These are phyloP conservation scores for Penicillium fuscoglaucum DNA, from an alignment of 2,329 filamentous ascomycete species.

Conservation along the genomic window DNA sequence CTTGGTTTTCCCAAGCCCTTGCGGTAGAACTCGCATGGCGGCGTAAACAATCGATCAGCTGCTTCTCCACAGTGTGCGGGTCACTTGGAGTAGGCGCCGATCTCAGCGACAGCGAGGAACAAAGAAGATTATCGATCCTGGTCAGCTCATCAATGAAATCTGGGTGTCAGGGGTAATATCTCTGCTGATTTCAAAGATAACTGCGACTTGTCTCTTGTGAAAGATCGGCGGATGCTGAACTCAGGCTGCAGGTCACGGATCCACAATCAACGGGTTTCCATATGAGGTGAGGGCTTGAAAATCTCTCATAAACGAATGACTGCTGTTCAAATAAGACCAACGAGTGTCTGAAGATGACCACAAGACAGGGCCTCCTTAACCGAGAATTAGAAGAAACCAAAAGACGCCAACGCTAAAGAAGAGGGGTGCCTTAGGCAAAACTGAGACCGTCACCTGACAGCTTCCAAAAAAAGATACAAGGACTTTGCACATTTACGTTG, in stretches of 20 bases:
- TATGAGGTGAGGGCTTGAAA: constrained; percentile 1
- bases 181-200: neutral
- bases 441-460: constrained; percentile 25
- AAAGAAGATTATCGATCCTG: constrained; percentile 5
- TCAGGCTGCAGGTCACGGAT: constrained; percentile 9
- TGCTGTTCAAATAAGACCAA: constrained; percentile 9
- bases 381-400: constrained; percentile 18
- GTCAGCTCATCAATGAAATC: neutral
- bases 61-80: constrained; percentile 27
- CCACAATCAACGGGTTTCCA: constrained; percentile 2
- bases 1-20: constrained; percentile 16
- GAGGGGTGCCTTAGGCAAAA: constrained; percentile 19
- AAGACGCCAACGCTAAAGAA: constrained; percentile 21
- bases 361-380: constrained; percentile 8
- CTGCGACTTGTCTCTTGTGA: constrained; percentile 2
- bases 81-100: constrained; percentile 21
- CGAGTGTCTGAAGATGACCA: constrained; percentile 1
- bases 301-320: constrained; percentile 20
- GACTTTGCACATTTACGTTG: constrained; percentile 4
- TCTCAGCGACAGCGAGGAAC: constrained; percentile 15
- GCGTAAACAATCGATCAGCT: constrained; percentile 21
- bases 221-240: constrained; percentile 8
- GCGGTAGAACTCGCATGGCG: constrained; percentile 22
- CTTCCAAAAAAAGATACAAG: constrained; percentile 16
- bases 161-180: neutral